Evolutionary conservation across 352 stramenopile species (phyloP).

Genomic region (Pythium brassicae): DNA sequence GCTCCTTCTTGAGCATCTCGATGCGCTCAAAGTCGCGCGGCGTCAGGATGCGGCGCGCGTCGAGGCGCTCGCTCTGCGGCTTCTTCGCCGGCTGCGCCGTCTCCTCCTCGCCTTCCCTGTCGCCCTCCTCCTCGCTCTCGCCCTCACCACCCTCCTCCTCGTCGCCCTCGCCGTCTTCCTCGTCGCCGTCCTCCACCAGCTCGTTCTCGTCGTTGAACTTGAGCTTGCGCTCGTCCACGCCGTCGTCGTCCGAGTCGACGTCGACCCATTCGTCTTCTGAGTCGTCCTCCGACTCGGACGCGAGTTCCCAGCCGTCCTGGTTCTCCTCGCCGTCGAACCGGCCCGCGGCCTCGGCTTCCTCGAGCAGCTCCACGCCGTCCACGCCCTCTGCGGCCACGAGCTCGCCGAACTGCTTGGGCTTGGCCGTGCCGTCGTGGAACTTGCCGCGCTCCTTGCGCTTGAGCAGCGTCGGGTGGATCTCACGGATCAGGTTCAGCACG

Average conservation of each 20-base stretch:
- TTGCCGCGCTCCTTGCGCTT: constrained; percentile 96
- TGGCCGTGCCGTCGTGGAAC: constrained; percentile 75
- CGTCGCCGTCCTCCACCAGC: constrained; percentile 26
- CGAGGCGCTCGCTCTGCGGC: constrained; percentile 74
- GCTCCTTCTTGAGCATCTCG: constrained; percentile 89
- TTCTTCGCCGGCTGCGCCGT: constrained; percentile 17
- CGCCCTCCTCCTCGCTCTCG: constrained; percentile 34
- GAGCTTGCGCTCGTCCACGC: constrained; percentile 9
- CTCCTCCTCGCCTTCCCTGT: constrained; percentile 39
- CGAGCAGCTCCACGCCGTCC: constrained; percentile 94
- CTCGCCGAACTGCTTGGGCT: constrained; percentile 90
- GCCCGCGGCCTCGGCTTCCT: constrained; percentile 63
- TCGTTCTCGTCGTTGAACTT: constrained; percentile 24
- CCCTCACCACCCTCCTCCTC: constrained; percentile 45
- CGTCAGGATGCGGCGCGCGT: constrained; percentile 84
- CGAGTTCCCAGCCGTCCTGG: constrained; percentile 79
- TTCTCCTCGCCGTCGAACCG: constrained; percentile 83
- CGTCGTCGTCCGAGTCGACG: constrained; percentile 49
- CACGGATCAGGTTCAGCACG: constrained; percentile 96
- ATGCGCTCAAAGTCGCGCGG: constrained; percentile 89
- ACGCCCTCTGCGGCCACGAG: constrained; percentile 90
- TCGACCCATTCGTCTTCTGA: constrained; percentile 75
- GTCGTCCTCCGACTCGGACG: constrained; percentile 55
- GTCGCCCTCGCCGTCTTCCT: constrained; percentile 49
- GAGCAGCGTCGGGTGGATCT: constrained; percentile 94